A percentile compares a stretch with the other conserved stretches of the same genome.
Evolutionary conservation across 495 filamentous ascomycete species (phyloP).

Genomic region (Immersiella caudata): DNA sequence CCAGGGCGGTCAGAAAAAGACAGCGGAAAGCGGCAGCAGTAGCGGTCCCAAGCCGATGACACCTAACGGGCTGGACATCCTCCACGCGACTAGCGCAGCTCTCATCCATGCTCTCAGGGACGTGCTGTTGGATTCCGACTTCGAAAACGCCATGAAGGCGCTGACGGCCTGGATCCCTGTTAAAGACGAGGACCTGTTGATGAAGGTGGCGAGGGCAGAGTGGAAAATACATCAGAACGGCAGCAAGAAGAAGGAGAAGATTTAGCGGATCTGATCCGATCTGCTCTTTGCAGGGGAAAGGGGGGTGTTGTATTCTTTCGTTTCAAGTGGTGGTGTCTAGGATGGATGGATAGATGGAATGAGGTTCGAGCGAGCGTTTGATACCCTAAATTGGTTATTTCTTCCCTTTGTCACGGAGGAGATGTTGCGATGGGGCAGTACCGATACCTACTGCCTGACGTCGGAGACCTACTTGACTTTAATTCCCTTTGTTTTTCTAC

Average conservation of each 20-base stretch:
- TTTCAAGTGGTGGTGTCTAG: neutral
- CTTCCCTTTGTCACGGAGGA: constrained; percentile 1
- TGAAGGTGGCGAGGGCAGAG: constrained; percentile 91
- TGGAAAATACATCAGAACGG: constrained; percentile 70
- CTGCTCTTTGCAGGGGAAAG: neutral
- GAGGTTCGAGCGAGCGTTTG: neutral
- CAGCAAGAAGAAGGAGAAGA: constrained; percentile 23
- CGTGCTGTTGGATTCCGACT: constrained; percentile 90
- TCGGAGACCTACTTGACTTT: neutral
- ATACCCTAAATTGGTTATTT: neutral
- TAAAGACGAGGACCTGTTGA: constrained; percentile 90
- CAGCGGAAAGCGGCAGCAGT: constrained; percentile 4
- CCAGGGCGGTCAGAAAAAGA: neutral
- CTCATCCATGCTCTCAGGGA: constrained; percentile 91
- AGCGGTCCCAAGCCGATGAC: constrained; percentile 2
- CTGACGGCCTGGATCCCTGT: constrained; percentile 95
- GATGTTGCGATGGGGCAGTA: neutral
- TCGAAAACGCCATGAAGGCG: constrained; percentile 98
- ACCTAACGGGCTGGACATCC: constrained; percentile 71
- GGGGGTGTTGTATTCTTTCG: neutral
- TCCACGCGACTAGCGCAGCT: constrained; percentile 89
- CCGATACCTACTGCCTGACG: neutral
- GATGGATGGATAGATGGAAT: neutral
- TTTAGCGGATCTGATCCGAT: neutral
- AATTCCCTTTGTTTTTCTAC: neutral